Evolutionary conservation across 2,329 filamentous ascomycete genomes (phyloP).

Genomic region (Arthrocladium fulminans): DNA sequence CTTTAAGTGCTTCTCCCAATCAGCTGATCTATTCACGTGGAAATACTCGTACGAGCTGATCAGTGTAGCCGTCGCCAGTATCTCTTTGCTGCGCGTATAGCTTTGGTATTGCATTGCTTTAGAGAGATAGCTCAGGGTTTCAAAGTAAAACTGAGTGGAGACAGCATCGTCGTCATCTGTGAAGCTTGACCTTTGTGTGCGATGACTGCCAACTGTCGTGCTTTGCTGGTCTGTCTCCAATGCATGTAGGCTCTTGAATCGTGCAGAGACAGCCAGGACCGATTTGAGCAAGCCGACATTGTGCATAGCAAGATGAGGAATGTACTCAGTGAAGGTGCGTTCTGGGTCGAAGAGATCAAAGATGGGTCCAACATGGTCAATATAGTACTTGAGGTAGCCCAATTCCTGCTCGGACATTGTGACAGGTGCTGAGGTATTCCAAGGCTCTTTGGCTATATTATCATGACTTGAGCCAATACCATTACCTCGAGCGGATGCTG

Average conservation of each 20-base stretch:
- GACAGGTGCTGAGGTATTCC: conserved; percentile 8
- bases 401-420: background rate
- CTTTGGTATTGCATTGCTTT: conserved; percentile 50
- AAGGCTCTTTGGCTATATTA: conserved; percentile 4
- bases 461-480: conserved; percentile 1
- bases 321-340: conserved; percentile 31
- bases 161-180: background rate
- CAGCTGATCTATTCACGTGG: conserved; percentile 39
- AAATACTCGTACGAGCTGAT: conserved; percentile 52
- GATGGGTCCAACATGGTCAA: conserved; percentile 5
- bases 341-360: conserved; percentile 37
- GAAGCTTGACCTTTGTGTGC: conserved; percentile 2
- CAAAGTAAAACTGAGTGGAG: conserved; percentile 39
- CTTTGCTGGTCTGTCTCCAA: conserved; percentile 1
- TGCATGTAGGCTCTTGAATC: conserved; percentile 38
- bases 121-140: conserved; percentile 54
- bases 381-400: conserved; percentile 5
- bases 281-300: conserved; percentile 52
- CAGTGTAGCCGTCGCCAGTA: conserved; percentile 51
- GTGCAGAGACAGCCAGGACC: conserved; percentile 47
- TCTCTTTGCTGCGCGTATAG: conserved; percentile 50
- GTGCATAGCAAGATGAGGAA: conserved; percentile 37
- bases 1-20: conserved; percentile 55
- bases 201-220: background rate
- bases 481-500: background rate